Evolutionary conservation across 345 rosid genomes (phyloP), one percentile per base, ranked within the genome.

Genomic region (Limnanthes douglasii): DNA sequence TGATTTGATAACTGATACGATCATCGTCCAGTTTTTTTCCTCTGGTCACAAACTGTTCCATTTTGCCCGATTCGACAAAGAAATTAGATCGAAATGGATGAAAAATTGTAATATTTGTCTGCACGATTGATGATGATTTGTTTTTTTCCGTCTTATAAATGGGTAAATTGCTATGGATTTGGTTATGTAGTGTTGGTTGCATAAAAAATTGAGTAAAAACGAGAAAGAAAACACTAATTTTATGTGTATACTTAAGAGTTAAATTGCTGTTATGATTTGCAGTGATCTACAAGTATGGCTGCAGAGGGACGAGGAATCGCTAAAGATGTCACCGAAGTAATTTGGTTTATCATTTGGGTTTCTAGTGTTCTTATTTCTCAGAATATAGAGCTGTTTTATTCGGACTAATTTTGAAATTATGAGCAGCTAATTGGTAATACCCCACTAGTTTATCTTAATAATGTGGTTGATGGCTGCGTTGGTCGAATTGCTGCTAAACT

Each of bases 321-420:
- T 3, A 80, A 76, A 20, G 93, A 85, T 63, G 77, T 85, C 18
- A 85, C 86, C 1, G 88, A 85, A 64, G 93, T 80, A 60, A 45
- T 75, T 22, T 26, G 15, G 4, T 17, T 11, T 11, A 1, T 21
- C 12, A 29, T 34, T 1, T 9, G 31, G 13, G 15, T 27, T 17
- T 22, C 11, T 36, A 34, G 2, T 14, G 14, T 30, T 46, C 0
- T 26, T 16, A 3, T 4, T 28, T n/a, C n/a, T n/a, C 21, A 4
- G 14, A 29, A 20, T 15, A 3, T 11, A 15, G 12, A 25, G 9
- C 11, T 46, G 43, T 50, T 23, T 25, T 56, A 31, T 18, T 31
- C 37, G 34, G 37, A 29, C 36, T 3, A 17, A 0, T 26, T 31
- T 32, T 39, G n/a, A n/a, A 21, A 1, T 4, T 19, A 26, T 38